Conservation (phyloP, 495 filamentous ascomycete genomes). For the Aspergillus hancockii region DNA sequence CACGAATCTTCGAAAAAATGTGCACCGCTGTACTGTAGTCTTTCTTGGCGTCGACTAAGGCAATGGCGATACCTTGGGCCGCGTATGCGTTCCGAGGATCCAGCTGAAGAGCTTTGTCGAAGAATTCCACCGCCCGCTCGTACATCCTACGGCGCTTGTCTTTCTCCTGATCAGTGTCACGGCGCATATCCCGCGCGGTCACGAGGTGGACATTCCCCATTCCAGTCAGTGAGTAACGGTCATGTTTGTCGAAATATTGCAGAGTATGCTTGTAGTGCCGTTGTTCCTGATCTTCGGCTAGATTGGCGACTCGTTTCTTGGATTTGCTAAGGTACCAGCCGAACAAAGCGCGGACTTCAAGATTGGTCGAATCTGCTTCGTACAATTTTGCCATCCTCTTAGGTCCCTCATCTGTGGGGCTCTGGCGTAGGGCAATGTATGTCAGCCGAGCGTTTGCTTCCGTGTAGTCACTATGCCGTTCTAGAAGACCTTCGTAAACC, state of each 20-base stretch:
- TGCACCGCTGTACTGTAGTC: slow-evolving; percentile 77
- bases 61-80: slow-evolving; percentile 92
- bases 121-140: slow-evolving; percentile 92
- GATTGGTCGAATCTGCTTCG: slow-evolving; percentile 72
- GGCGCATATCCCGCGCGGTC: slow-evolving; percentile 88
- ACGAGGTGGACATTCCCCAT: slow-evolving; percentile 94
- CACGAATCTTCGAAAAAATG: slow-evolving; percentile 83
- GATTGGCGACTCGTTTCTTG: slow-evolving; percentile 74
- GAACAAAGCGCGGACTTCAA: slow-evolving; percentile 88
- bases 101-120: slow-evolving; percentile 92
- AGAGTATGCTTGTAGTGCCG: slow-evolving; percentile 95
- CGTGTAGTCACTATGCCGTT: slow-evolving; percentile 84
- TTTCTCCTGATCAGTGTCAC: slow-evolving; percentile 84
- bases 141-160: slow-evolving; percentile 86
- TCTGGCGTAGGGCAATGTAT: slow-evolving; percentile 84
- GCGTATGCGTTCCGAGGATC: slow-evolving; percentile 94
- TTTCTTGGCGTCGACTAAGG: slow-evolving; percentile 89
- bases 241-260: slow-evolving; percentile 93
- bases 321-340: slow-evolving; percentile 91
- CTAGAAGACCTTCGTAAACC: slow-evolving; percentile 81
- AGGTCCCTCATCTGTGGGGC: slow-evolving; percentile 80
- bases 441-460: slow-evolving; percentile 85
- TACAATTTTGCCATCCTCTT: slow-evolving; percentile 80
- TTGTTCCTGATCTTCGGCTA: slow-evolving; percentile 87
- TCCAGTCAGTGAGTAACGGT: slow-evolving; percentile 87